Evolutionary conservation across 129 eudicot genomes (phyloP), one percentile per base, ranked within the genome.

Genomic region (Rutidosis leptorrhynchoides): DNA sequence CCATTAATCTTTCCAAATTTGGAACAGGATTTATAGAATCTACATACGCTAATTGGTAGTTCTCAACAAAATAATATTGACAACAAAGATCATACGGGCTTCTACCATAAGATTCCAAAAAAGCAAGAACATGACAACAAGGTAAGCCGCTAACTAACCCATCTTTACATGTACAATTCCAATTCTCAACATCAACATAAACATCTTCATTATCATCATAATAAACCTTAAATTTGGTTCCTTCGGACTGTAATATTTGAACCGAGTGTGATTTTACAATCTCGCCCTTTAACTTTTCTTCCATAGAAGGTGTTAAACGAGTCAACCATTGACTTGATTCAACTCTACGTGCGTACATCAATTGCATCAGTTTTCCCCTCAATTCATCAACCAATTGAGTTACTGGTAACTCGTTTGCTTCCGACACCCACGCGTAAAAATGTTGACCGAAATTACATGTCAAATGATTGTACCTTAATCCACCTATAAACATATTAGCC

Each of bases 341-440:
- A 10, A 55, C 74, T 49, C 74, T 58, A 17, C 82, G 64, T 9
- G 58, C 23, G 74, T 78, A 73, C 21, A 72, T 72, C 37, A 72
- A 6, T 4, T 82, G 69, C 83, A 78, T 78, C 78, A 82, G 42
- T 58, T 78, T 82, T 2, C 83, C 78, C 40, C 87, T 52, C 17
- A 71, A 58, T 14, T 56, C 68, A 15, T 72, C 67, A 0, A 78
- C 24, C 82, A 78, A 23, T 54, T 72, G 73, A 42, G 78, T 72
- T 58, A 72, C 73, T 14, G 78, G 74, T 30, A 72, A 67, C 46
- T 72, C 78, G n/a, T 73, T 58, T 35, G 78, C 82, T 40, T 78
- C 82, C 0, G 82, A 78, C 4, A 65, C 82, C 82, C 78, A 78
- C 20, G 74, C 28, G 75, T 78, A 72, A 42, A 78, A 72, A 30